Evolutionary conservation across 2,329 filamentous ascomycete genomes (phyloP).

Genomic region (Ramichloridium luteum): DNA sequence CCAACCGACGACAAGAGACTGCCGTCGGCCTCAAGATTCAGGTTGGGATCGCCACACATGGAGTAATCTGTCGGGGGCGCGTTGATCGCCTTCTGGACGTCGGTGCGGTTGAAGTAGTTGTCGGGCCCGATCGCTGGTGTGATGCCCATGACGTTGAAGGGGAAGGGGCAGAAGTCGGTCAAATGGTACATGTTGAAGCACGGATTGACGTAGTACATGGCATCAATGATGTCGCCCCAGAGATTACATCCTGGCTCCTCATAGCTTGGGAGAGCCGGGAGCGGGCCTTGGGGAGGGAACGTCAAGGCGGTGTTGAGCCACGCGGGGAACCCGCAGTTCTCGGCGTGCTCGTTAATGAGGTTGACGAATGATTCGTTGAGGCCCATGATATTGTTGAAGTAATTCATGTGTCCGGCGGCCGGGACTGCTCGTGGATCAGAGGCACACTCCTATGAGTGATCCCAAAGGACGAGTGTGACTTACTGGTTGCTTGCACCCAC

Average conservation of each 20-base stretch:
- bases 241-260: conserved; percentile 22
- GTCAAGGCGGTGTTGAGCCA: conserved; percentile 39
- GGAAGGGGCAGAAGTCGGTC: conserved; percentile 18
- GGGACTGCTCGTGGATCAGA: conserved; percentile 32
- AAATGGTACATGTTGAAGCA: conserved; percentile 26
- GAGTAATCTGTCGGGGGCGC: conserved; percentile 19
- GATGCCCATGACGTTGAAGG: conserved; percentile 14
- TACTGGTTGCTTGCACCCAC: no score
- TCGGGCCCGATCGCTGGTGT: not conserved
- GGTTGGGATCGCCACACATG: conserved; percentile 17
- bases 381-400: conserved; percentile 26
- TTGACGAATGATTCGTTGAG: conserved; percentile 33
- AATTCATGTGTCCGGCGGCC: conserved; percentile 6
- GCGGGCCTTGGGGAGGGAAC: conserved; percentile 25
- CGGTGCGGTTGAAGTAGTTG: conserved; percentile 24
- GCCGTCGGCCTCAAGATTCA: conserved; percentile 34
- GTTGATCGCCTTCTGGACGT: conserved; percentile 25
- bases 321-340: conserved; percentile 27
- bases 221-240: conserved; percentile 21
- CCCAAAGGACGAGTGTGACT: no score
- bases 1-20: conserved; percentile 39
- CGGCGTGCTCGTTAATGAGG: conserved; percentile 23
- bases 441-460: no score
- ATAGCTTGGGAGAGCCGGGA: conserved; percentile 6
- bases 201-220: conserved; percentile 21